Evolutionary conservation across 306 rosid species (phyloP).

Genomic region (Echinosophora koreensis): DNA sequence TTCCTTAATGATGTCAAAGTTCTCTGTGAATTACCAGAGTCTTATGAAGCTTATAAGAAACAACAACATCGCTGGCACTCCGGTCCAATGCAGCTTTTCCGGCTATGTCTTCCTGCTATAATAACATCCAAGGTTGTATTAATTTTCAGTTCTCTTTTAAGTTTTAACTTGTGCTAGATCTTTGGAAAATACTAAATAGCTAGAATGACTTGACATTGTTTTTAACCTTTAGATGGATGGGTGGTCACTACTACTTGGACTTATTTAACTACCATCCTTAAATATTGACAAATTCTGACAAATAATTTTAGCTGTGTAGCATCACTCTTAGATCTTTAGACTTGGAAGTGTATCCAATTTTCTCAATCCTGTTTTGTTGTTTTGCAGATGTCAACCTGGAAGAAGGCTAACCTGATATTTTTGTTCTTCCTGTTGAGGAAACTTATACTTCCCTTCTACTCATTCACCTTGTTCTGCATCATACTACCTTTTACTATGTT

Average conservation of each 20-base stretch:
- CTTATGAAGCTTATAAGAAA: constrained; percentile 95
- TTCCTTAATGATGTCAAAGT: constrained; percentile 93
- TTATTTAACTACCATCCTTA: not conserved
- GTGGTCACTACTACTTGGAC: not conserved
- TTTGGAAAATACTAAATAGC: not conserved
- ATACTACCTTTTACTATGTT: constrained; percentile 97
- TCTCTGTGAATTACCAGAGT: constrained; percentile 94
- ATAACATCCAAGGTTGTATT: constrained; percentile 74
- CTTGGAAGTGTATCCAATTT: not conserved
- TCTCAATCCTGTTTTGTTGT: constrained; percentile 14
- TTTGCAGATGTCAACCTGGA: constrained; percentile 82
- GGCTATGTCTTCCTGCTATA: constrained; percentile 88
- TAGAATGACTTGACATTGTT: not conserved
- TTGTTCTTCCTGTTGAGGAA: constrained; percentile 94
- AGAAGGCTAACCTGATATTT: constrained; percentile 89
- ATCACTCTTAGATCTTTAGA: not conserved
- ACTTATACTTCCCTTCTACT: constrained; percentile 94
- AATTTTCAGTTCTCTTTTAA: constrained; percentile 6
- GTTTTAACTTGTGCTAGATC: not conserved
- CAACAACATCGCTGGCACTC: constrained; percentile 99
- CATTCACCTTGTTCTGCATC: constrained; percentile 94
- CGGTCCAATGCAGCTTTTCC: constrained; percentile 98
- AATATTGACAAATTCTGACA: not conserved
- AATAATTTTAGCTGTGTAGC: not conserved
- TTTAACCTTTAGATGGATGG: not conserved